These are phyloP conservation scores for Hirsutella thompsonii DNA, from an alignment of 2,329 filamentous ascomycete genomes.

Conservation along the genomic window DNA sequence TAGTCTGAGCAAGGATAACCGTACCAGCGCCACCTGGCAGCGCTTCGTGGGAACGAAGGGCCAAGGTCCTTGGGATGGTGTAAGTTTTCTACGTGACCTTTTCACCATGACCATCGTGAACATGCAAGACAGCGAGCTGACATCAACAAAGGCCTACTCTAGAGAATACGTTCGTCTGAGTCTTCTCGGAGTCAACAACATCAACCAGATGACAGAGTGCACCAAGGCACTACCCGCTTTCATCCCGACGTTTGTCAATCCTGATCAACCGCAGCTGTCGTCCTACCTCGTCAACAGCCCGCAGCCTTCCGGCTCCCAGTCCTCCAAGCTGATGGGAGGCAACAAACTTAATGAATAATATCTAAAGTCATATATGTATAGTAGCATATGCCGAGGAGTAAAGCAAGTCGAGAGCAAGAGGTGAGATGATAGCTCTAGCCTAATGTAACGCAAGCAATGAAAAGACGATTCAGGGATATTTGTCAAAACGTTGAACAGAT, in stretches of 20 bases:
- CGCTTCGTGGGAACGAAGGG: slow-evolving; percentile 11
- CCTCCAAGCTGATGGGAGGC: not conserved
- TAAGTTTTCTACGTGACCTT: not conserved
- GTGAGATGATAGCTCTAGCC: no score
- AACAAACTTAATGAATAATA: not conserved
- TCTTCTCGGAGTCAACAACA: slow-evolving; percentile 1
- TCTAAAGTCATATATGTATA: no score
- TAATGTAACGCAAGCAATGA: no score
- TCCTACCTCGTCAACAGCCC: not conserved
- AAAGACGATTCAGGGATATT: no score
- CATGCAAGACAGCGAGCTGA: not conserved
- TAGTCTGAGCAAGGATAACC: slow-evolving; percentile 19
- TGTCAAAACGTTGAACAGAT: no score
- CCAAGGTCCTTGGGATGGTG: not conserved
- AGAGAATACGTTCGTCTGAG: slow-evolving; percentile 1
- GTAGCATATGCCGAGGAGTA: no score
- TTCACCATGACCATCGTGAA: not conserved
- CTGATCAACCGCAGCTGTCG: not conserved
- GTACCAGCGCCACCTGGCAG: slow-evolving; percentile 20
- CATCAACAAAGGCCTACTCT: not conserved
- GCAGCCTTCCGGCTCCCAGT: not conserved
- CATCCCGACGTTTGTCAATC: not conserved
- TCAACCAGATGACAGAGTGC: slow-evolving; percentile 1
- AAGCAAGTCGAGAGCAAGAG: no score
- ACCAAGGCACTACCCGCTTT: not conserved